A percentile compares a stretch with the other conserved stretches of the same genome.
These are phyloP conservation scores for Tulasnella sp. DNA, from an alignment of 768 basidiomycete genomes.

Conservation along the genomic window DNA sequence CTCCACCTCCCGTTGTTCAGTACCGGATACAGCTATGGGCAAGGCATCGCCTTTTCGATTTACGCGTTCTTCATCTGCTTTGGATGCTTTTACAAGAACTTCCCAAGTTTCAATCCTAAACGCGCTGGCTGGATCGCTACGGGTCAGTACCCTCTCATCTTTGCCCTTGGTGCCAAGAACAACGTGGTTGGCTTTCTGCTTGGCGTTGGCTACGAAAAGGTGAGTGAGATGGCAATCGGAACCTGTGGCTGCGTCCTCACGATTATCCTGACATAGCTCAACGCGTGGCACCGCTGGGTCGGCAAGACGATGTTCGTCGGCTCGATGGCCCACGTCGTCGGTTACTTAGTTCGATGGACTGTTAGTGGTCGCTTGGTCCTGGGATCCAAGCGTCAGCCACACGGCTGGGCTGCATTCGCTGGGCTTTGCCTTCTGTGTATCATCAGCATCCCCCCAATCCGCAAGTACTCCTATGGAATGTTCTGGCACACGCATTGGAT, in stretches of 20 bases:
- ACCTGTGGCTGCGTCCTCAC: background rate
- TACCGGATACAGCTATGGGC: conserved; percentile 2
- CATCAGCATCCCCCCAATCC: conserved; percentile 50
- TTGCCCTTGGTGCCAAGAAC: conserved; percentile 20
- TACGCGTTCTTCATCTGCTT: conserved; percentile 17
- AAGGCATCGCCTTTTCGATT: background rate
- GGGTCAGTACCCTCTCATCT: conserved; percentile 18
- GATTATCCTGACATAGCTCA: conserved; percentile 40
- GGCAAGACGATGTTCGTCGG: conserved; percentile 53
- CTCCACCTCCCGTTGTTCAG: background rate
- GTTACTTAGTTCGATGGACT: conserved; percentile 40
- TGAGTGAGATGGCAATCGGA: background rate
- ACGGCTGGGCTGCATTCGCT: conserved; percentile 44
- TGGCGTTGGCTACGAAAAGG: conserved; percentile 19
- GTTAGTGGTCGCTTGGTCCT: conserved; percentile 35
- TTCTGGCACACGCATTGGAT: conserved; percentile 57
- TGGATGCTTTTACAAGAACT: conserved; percentile 5
- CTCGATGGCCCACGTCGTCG: conserved; percentile 50
- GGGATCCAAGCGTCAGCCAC: conserved; percentile 18
- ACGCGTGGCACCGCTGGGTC: conserved; percentile 65
- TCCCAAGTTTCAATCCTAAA: background rate
- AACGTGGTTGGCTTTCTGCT: conserved; percentile 19
- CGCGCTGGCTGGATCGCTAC: conserved; percentile 3
- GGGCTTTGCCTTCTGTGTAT: conserved; percentile 52
- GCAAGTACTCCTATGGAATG: conserved; percentile 53